Base-by-base conservation (phyloP, 1,284 basidiomycete genomes). In the Limonomyces culmigenus region DNA sequence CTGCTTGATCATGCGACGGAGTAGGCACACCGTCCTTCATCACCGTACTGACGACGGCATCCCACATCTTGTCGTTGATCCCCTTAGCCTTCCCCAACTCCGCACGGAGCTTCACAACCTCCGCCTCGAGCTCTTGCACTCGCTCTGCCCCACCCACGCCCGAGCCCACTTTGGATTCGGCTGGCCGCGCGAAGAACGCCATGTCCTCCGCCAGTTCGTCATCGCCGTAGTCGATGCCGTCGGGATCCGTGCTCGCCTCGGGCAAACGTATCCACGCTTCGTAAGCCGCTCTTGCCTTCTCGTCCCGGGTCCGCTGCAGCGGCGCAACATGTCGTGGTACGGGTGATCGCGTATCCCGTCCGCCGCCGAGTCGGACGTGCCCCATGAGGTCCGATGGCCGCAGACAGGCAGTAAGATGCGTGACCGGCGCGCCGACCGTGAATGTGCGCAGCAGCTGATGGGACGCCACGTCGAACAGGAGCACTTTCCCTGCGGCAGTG, bases 1-100 rank as follows among this genome's bases (percentile, higher is more conserved):
- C n/a, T n/a, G n/a, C n/a, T n/a, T n/a, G n/a, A n/a, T n/a, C n/a
- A n/a, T n/a, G n/a, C n/a, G n/a, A n/a, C n/a, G n/a, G n/a, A n/a
- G n/a, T n/a, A n/a, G n/a, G n/a, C n/a, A n/a, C n/a, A n/a, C n/a
- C n/a, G n/a, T 62, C 55, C 18, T 53, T 50, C 3, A 77, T 54
- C n/a, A 72, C 52, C 38, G 56, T 65, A 42, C 74, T 69, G 19
- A 84, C 75, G 3, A 91, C 70, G 2, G 67, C 70, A 44, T 81
- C 78, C 88, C 88, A 92, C 78, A 92, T 91, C 36, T 70, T 65
- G 48, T 91, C 85, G 45, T 92, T 93, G 39, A 91, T 66, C 21
- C 74, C 70, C 48, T 85, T 84, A 3, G 88, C 88, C 50, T 74
- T 77, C 18, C 70, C 71, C 1, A 93, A 58, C 43, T 86, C 75